phyloP scores from a whole-genome alignment of 2,329 filamentous ascomycete genomes.

The Arthroderma uncinatum region DNA sequence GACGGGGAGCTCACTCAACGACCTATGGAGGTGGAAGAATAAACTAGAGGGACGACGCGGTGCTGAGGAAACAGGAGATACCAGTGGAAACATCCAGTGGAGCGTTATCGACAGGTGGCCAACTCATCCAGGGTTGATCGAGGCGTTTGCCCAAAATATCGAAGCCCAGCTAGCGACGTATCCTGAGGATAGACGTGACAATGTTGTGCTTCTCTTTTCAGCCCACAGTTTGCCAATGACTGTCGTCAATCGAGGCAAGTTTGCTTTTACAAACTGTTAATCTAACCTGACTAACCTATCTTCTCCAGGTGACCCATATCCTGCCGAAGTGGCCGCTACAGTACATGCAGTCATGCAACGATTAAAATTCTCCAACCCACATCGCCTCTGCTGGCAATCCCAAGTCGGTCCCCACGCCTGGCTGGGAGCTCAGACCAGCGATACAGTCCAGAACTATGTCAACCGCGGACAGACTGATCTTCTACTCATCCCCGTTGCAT shows the following conservation, averaged over 20 bases:
- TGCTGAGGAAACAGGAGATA: constrained; percentile 44
- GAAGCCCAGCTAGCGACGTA: constrained; percentile 76
- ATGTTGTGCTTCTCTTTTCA: constrained; percentile 82
- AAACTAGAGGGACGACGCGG: constrained; percentile 64
- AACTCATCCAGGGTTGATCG: constrained; percentile 75
- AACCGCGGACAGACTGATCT: constrained; percentile 85
- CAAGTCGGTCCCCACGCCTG: constrained; percentile 93
- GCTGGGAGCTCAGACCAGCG: constrained; percentile 86
- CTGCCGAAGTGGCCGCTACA: constrained; percentile 87
- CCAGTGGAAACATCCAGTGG: constrained; percentile 59
- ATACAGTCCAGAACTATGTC: constrained; percentile 79
- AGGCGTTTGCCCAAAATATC: constrained; percentile 87
- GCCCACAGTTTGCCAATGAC: constrained; percentile 95
- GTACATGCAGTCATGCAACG: constrained; percentile 95
- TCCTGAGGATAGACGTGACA: constrained; percentile 63
- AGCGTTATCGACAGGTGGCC: constrained; percentile 98
- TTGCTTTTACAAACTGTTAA: not conserved
- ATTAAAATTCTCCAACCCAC: constrained; percentile 76
- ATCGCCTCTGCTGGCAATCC: constrained; percentile 93
- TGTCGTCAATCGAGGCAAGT: constrained; percentile 75
- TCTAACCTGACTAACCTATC: constrained; percentile 1
- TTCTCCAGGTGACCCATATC: constrained; percentile 70
- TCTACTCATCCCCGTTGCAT: constrained; percentile 85
- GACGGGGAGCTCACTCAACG: constrained; percentile 89
- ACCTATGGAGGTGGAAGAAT: constrained; percentile 94